Conservation (phyloP, 208 protist genomes). For the Angomonas deanei region DNA sequence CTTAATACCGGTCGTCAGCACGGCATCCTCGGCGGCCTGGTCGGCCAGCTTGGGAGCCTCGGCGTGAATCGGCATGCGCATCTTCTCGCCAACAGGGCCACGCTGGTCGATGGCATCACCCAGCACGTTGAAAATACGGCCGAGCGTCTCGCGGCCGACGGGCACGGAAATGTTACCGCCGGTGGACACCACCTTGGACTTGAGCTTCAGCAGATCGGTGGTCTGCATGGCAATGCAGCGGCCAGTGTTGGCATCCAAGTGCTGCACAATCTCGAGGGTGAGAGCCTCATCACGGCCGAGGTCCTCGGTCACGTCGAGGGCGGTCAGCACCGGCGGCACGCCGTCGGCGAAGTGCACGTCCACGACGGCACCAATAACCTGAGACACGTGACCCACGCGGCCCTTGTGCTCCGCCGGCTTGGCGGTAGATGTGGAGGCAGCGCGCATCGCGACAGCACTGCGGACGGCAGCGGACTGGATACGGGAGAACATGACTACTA, state of each 20-base stretch:
- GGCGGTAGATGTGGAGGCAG: conserved; percentile 11
- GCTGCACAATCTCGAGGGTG: conserved; percentile 97
- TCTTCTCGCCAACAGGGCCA: conserved; percentile 91
- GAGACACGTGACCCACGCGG: conserved; percentile 77
- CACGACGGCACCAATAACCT: conserved; percentile 98
- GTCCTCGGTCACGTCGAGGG: conserved; percentile 90
- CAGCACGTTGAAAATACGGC: conserved; percentile 99
- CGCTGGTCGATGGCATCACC: conserved; percentile 97
- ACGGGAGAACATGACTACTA: conserved; percentile 43
- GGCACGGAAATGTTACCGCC: conserved; percentile 95
- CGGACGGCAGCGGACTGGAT: conserved; percentile 50
- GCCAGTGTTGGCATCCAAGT: conserved; percentile 94
- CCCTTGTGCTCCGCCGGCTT: conserved; percentile 70
- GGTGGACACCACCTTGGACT: conserved; percentile 92
- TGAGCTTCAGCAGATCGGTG: conserved; percentile 96
- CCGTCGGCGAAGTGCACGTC: conserved; percentile 96
- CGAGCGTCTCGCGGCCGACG: conserved; percentile 94
- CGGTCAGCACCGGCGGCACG: conserved; percentile 95
- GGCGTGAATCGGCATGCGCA: conserved; percentile 92
- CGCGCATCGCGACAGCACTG: conserved; percentile 18
- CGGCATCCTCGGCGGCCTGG: conserved; percentile 90
- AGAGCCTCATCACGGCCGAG: conserved; percentile 78
- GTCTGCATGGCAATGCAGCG: conserved; percentile 98
- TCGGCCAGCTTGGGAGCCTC: conserved; percentile 92
- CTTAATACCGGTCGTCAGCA: conserved; percentile 98